Evolutionary conservation across 768 basidiomycete genomes (phyloP), one percentile per base, ranked within the genome.

Genomic region (Coprinopsis cinerea): DNA sequence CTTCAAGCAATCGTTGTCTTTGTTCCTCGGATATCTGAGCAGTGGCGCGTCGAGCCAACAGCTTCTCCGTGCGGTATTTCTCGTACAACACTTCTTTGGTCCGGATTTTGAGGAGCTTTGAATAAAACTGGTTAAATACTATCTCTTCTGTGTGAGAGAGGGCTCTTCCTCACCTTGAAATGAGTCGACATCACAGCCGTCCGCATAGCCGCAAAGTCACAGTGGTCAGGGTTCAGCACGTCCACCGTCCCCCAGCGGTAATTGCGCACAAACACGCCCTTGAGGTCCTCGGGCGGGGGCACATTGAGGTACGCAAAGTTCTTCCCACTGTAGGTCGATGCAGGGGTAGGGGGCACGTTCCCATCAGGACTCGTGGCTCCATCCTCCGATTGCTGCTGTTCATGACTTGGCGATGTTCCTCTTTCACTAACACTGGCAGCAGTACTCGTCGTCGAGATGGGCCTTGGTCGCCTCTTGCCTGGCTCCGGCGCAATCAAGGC

Each of bases 31-130:
- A 80, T 57, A 92, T 89, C 55, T 81, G 77, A 57, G 78, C 76
- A 18, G 90, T 92, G 18, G 87, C 90, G 55, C 91, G 85, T 55
- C 88, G 78, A 39, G 88, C 89, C 17, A 93, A 79, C 49, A 93
- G 78, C 67, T 92, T 92, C 71, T 92, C 91, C 1, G 90, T 93
- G 61, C 94, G 76, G 67, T 85, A 97, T 59, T 84, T 85, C 73
- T 97, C 94, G 64, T 97, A 97, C 66, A 94, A 68, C 49, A 92
- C 88, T 64, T 95, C 89, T 58, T 84, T 84, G 26, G 92, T 94
- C 51, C 81, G 82, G 39, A 73, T 79, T 69, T 90, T 92, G 53
- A 95, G 74, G 59, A 86, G 74, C 89, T 92, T 61, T 20, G 30
- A 37, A 26, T 20, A 20, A 20, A 45, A 23, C 25, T 23, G 37